Evolutionary conservation across 2,329 filamentous ascomycete species (phyloP).

Genomic region (Cryphonectria radicalis): DNA sequence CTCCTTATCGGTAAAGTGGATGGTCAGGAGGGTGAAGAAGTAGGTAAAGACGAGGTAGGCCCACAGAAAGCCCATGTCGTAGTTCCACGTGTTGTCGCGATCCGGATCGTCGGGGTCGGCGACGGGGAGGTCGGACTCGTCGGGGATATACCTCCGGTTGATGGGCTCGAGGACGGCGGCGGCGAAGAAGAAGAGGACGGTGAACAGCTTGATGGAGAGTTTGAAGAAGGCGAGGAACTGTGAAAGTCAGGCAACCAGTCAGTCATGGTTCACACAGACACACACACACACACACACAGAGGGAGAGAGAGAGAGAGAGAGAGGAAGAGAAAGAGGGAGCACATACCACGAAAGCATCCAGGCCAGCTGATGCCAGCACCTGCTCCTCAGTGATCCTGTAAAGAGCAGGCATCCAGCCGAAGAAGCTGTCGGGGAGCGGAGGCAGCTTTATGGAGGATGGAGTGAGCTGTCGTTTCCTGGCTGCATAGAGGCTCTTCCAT

Average conservation of each 20-base stretch:
- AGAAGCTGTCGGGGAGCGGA: slow-evolving; percentile 78
- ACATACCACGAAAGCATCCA: slow-evolving; percentile 89
- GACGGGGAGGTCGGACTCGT: slow-evolving; percentile 20
- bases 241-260: slow-evolving; percentile 7
- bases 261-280: neutral
- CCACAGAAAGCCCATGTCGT: slow-evolving; percentile 71
- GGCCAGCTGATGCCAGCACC: slow-evolving; percentile 83
- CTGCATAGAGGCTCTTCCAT: slow-evolving; percentile 91
- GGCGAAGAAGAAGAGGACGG: slow-evolving; percentile 80
- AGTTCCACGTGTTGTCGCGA: slow-evolving; percentile 35
- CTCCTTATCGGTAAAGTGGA: slow-evolving; percentile 82
- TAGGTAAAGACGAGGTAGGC: slow-evolving; percentile 95
- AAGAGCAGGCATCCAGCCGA: slow-evolving; percentile 90
- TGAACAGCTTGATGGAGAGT: slow-evolving; percentile 85
- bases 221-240: slow-evolving; percentile 93
- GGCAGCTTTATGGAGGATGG: slow-evolving; percentile 64
- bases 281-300: too few species aligned
- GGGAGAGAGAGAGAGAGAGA: too few species aligned
- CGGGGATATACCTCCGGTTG: slow-evolving; percentile 66
- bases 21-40: slow-evolving; percentile 79
- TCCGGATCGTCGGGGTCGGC: slow-evolving; percentile 24
- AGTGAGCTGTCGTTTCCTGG: slow-evolving; percentile 76
- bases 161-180: slow-evolving; percentile 82
- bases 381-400: slow-evolving; percentile 88
- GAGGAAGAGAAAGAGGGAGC: neutral